Percentiles rank a stretch among this genome's conserved stretches.
Evolutionary conservation across 139 green algal species (phyloP).

Genomic region (Marvania coccoides): DNA sequence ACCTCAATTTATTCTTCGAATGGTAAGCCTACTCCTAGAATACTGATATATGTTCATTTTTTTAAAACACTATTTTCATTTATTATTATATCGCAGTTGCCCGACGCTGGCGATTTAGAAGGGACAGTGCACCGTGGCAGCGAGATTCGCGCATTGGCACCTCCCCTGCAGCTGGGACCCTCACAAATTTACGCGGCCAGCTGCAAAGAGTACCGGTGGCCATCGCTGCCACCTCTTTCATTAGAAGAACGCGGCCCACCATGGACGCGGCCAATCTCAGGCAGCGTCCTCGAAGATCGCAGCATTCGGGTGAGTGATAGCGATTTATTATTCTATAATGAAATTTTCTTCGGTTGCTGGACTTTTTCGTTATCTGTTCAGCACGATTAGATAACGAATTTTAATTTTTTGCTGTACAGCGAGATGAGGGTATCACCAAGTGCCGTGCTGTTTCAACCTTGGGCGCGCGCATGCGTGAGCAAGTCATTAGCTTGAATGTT

Average conservation of each 20-base stretch:
- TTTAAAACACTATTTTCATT: no score
- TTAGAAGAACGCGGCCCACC: constrained; percentile 6
- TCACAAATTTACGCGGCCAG: constrained; percentile 47
- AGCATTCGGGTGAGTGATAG: neutral
- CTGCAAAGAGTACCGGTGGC: constrained; percentile 60
- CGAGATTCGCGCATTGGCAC: neutral
- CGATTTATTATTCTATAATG: neutral
- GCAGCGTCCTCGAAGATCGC: neutral
- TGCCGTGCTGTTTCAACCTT: neutral
- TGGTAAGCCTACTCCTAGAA: no score
- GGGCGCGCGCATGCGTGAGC: neutral
- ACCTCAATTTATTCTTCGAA: neutral
- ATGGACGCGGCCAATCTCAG: constrained; percentile 1
- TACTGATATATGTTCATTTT: no score
- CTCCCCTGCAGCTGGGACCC: neutral
- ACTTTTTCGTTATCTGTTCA: no score
- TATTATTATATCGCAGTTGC: no score
- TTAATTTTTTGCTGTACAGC: no score
- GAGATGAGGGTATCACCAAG: neutral
- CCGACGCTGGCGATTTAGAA: constrained; percentile 3
- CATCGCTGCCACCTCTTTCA: constrained; percentile 60
- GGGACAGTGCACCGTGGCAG: neutral
- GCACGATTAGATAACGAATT: no score
- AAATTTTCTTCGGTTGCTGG: no score
- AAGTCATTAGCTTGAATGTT: constrained; percentile 12